Conservation (phyloP, 2,329 filamentous ascomycete species). For the Fusarium nematophilum region DNA sequence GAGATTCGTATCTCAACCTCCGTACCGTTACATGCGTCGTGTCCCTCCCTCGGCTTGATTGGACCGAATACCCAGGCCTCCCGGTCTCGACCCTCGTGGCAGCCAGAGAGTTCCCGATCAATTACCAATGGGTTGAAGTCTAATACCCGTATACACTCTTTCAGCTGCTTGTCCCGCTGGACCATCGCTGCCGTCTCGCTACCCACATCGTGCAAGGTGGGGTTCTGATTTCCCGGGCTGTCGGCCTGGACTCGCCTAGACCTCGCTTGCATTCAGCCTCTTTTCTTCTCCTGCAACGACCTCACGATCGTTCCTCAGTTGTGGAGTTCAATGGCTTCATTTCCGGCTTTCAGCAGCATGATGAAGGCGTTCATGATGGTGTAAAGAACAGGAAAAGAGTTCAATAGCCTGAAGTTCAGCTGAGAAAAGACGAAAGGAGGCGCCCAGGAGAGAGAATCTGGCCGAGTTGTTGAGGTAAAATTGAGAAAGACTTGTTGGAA, state of each 20-base stretch:
- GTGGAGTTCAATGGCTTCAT: background rate
- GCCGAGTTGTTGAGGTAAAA: no score
- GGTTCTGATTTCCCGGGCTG: background rate
- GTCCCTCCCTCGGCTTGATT: no score
- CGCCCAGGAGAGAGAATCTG: background rate
- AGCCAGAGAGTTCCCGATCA: no score
- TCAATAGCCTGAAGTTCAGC: constrained; percentile 17
- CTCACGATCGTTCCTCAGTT: background rate
- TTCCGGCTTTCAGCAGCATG: background rate
- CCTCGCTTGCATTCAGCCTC: background rate
- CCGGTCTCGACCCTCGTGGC: no score
- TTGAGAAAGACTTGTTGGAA: rapidly evolving
- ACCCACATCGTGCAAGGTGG: no score
- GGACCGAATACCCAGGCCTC: no score
- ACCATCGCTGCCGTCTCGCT: no score
- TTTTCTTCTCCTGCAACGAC: background rate
- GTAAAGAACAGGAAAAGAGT: constrained; percentile 5
- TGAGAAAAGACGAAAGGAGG: background rate
- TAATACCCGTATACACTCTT: no score
- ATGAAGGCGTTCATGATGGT: background rate
- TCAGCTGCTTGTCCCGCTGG: no score
- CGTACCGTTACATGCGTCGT: no score
- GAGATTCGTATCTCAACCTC: no score
- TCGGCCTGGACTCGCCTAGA: background rate
- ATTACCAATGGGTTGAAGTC: no score